Base-by-base conservation (phyloP, 108 stramenopile genomes). In the Fragilaria radians region DNA sequence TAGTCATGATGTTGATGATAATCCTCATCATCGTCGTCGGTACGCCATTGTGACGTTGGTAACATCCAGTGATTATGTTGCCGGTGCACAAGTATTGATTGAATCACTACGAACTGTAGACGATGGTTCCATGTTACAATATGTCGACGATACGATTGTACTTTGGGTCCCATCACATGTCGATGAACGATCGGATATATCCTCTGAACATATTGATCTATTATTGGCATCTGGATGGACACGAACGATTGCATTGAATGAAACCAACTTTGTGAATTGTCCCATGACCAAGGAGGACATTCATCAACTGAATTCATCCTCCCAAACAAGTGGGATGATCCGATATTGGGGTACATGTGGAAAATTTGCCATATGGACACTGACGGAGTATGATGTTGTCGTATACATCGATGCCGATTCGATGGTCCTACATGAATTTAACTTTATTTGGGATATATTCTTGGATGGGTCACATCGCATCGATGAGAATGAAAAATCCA, bases 271-370 rank as follows among this genome's bases (percentile, higher is more conserved):
- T 18, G n/a, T 46, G 4, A 19, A 18, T 1, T 57, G 55, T 32
- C 27, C 31, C 31, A 3, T 59, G 23, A 24, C 59, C n/a, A 18
- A 22, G 9, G 46, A 59, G 24, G 1, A 28, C 1, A 23, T 47
- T 19, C 18, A 14, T 23, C 59, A 47, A 4, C 46, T 59, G 1
- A n/a, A 17, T 2, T 1, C 30, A 3, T 22, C 29, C 28, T 46
- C 45, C 1, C 2, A 46, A 48, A 3, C 11, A n/a, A 4, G 17
- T n/a, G 45, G 45, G 1, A 2, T 59, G 23, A 25, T 2, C 11
- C 59, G 59, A 26, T 59, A 59, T 25, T 59, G 59, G 59, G 59
- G 59, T 26, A 59, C 59, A 1, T 59, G 59, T 11, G 28, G 45
- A 19, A 59, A 59, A 47, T 59, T 59, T 29, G 59, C 59, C 5